These are phyloP conservation scores for Chlorella variabilis DNA, from an alignment of 163 green algal species.

Conservation along the genomic window DNA sequence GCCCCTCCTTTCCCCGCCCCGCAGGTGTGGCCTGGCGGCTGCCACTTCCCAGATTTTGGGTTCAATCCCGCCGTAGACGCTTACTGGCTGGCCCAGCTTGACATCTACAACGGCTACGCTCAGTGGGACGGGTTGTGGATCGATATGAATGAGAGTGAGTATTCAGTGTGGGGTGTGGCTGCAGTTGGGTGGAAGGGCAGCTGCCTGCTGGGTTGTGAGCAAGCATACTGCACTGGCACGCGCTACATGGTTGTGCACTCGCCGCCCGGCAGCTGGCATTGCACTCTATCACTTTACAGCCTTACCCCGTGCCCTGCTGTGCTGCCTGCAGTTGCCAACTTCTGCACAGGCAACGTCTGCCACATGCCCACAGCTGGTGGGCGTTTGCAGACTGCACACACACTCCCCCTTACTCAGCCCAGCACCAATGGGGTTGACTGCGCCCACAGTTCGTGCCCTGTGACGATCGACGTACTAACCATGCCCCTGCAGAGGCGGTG, in stretches of 20 bases:
- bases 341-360: conserved; percentile 19
- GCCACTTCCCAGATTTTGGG: conserved; percentile 76
- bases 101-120: conserved; percentile 38
- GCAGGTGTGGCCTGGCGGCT: conserved; percentile 77
- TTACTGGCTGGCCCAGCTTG: conserved; percentile 64
- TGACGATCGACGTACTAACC: neutral
- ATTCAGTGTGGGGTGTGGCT: too few relatives aligned
- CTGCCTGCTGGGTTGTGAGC: too few relatives aligned
- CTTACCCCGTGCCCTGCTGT: neutral
- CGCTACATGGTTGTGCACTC: too few relatives aligned
- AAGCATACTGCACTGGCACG: too few relatives aligned
- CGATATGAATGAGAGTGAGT: conserved; percentile 84
- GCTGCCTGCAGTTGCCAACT: conserved; percentile 23
- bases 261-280: too few relatives aligned
- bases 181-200: too few relatives aligned
- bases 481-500: neutral
- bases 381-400: neutral
- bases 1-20: too few relatives aligned
- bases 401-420: too few relatives aligned
- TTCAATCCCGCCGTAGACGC: conserved; percentile 44
- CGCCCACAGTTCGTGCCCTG: neutral
- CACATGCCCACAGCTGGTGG: conserved; percentile 24
- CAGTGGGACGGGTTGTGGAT: conserved; percentile 69
- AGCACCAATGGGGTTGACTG: too few relatives aligned
- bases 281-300: too few relatives aligned